Evolutionary conservation across 441 rosid genomes (phyloP).

Genomic region (Gossypium gossypioides): DNA sequence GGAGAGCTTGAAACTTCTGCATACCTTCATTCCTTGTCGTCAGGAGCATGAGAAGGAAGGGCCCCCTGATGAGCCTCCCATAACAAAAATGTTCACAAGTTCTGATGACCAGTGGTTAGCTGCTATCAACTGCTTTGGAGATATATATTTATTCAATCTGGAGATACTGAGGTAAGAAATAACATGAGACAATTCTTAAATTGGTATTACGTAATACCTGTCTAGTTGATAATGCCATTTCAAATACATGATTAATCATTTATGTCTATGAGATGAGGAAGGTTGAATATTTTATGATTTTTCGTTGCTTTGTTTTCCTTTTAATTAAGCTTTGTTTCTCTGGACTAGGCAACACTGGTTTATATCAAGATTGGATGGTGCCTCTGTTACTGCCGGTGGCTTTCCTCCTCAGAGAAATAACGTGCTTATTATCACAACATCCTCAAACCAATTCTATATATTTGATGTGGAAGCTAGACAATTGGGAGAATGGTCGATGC

Average conservation of each 20-base stretch:
- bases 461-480: constrained; percentile 84
- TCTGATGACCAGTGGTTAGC: constrained; percentile 85
- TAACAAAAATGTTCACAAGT: constrained; percentile 78
- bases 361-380: constrained; percentile 80
- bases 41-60: constrained; percentile 39
- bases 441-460: constrained; percentile 73
- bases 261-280: neutral
- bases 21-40: constrained; percentile 53
- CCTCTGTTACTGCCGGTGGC: constrained; percentile 88
- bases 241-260: neutral
- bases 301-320: neutral
- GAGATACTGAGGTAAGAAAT: constrained; percentile 59
- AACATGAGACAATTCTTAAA: neutral
- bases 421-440: constrained; percentile 65
- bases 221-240: neutral
- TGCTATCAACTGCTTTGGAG: constrained; percentile 87
- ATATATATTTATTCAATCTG: constrained; percentile 67
- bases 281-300: neutral
- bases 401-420: constrained; percentile 65
- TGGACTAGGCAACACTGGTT: constrained; percentile 90
- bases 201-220: neutral
- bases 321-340: constrained; percentile 4
- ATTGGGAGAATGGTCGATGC: constrained; percentile 73
- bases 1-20: constrained; percentile 43
- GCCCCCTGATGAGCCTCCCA: constrained; percentile 61